A percentile compares a stretch with the other conserved stretches of the same genome.
phyloP scores from a whole-genome alignment of 1,284 basidiomycete genomes.

The Mycosarcoma mackinlayi region DNA sequence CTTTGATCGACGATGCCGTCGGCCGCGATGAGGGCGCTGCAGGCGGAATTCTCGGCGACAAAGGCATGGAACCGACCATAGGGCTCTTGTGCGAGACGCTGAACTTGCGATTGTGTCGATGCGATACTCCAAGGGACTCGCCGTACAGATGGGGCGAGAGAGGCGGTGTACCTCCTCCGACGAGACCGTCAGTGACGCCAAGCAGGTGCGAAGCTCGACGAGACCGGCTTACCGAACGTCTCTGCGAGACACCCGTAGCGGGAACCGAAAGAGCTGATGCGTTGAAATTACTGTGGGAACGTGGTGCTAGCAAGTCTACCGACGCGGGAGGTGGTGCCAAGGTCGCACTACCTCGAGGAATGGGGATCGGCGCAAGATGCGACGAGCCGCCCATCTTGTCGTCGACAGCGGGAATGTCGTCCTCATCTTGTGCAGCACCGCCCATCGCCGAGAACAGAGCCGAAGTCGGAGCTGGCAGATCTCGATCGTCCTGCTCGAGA shows the following conservation, averaged over 20 bases:
- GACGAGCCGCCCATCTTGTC: slow-evolving; percentile 53
- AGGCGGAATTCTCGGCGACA: slow-evolving; percentile 89
- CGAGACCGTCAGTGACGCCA: slow-evolving; percentile 12
- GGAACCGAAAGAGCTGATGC: slow-evolving; percentile 11
- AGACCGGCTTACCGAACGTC: slow-evolving; percentile 37
- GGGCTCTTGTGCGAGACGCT: slow-evolving; percentile 54
- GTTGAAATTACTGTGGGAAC: slow-evolving; percentile 15
- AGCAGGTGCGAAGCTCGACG: slow-evolving; percentile 50
- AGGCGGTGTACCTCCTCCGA: slow-evolving; percentile 58
- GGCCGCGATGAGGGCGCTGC: slow-evolving; percentile 80
- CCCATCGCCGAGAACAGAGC: slow-evolving; percentile 40
- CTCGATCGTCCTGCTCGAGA: slow-evolving; percentile 42
- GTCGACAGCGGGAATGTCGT: slow-evolving; percentile 59
- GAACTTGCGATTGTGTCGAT: slow-evolving; percentile 41
- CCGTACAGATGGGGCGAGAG: slow-evolving; percentile 57
- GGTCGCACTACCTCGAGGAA: slow-evolving; percentile 35
- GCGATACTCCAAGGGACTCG: slow-evolving; percentile 37
- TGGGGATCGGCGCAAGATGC: slow-evolving; percentile 51
- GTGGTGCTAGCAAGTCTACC: slow-evolving; percentile 13
- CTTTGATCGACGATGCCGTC: slow-evolving; percentile 91
- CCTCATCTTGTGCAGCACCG: slow-evolving; percentile 41
- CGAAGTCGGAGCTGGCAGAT: slow-evolving; percentile 42
- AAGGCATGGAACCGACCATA: slow-evolving; percentile 60
- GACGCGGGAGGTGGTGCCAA: slow-evolving; percentile 22
- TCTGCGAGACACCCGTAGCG: slow-evolving; percentile 10